Base-by-base conservation (phyloP, 106 monocot genomes). In the Dendrobium catenatum region DNA sequence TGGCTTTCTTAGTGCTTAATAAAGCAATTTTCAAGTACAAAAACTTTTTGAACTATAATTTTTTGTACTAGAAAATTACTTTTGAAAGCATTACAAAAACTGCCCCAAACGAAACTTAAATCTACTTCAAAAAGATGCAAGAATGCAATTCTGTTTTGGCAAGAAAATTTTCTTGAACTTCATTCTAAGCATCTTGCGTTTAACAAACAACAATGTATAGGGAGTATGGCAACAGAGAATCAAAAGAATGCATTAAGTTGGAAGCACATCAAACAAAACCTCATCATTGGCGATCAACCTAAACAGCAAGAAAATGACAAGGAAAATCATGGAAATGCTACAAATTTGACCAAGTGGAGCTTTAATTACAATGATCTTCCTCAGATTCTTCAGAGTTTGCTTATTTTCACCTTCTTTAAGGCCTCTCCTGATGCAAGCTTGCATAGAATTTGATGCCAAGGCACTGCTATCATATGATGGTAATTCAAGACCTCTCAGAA, bases 391-490 rank as follows among this genome's bases (percentile, higher is more conserved):
- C 42, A 8, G 43, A n/a, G 51, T 55, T 37, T 26, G 54, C 29
- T 49, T 77, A 59, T 55, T 80, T 9, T 74, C 73, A 13, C 47
- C 68, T 18, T 68, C 41, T 15, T 5, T 4, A n/a, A 64, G 31
- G 68, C 26, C 77, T 55, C 47, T 58, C 55, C 79, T 24, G 13
- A 6, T 46, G 46, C 46, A 46, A 46, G 46, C 9, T 46, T 33
- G 42, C 56, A 41, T 44, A 24, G 51, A 75, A 55, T 73, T 51
- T 64, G 48, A 55, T 77, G 13, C 77, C 22, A 49, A 59, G 10
- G 84, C 20, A 66, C 85, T 84, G 61, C 66, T 80, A 81, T 79
- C 83, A 31, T 90, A 90, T 68, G 87, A 87, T 24, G 87, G 86
- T 4, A 89, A 86, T 61, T 92, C 89, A 54, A 77, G 77, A 9